These are phyloP conservation scores for Cucumis sativus DNA, from an alignment of 306 rosid genomes.

Conservation along the genomic window Cucumber_9930_V3 NC_026657.2:3306001-3306500, in stretches of 20 bases:
- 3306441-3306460: not conserved
- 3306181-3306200: not conserved
- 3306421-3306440: not conserved
- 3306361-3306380: not conserved
- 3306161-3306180: conserved; percentile 1
- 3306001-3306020: not conserved
- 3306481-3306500: not conserved
- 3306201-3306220: not conserved
- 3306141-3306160: not conserved
- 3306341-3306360: not conserved
- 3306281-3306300: not conserved
- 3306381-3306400: not conserved
- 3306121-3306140: not conserved
- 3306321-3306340: not conserved
- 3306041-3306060: not conserved
- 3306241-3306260: not conserved
- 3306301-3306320: not conserved
- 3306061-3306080: not conserved
- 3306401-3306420: not conserved
- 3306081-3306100: not conserved
- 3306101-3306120: not conserved
- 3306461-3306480: not conserved
- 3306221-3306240: not conserved
- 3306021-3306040: not conserved
- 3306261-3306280: not conserved